Evolutionary conservation across 768 basidiomycete species (phyloP), one percentile per base, ranked within the genome.

Genomic region (Omphalotus guepiniiformis): DNA sequence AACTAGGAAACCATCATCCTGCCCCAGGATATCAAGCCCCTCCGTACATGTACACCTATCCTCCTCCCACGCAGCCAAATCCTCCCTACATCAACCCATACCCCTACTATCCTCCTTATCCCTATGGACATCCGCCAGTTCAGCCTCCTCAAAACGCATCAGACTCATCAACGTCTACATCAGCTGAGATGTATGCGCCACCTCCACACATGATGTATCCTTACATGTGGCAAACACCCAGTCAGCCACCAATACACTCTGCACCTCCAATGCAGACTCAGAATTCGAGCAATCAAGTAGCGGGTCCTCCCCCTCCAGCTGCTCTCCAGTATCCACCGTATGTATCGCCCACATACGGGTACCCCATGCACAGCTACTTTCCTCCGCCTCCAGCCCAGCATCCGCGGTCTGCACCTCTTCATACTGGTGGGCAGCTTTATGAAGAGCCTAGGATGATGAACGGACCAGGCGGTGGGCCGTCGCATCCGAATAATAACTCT

Each of bases 41-140:
- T 32, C 68, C 73, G 49, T 83, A 79, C 61, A 60, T 68, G 32
- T 83, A 80, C 58, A 68, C 74, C 13, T 72, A 75, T 50, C 69
- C 72, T 44, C 71, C 73, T 39, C 73, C 73, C 36, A 64, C 50
- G 40, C 70, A 63, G 61, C 72, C 58, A 56, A 37, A 53, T 60
- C 16, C 54, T 49, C 53, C 71, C 21, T 69, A 69, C 50, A 64
- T 70, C 41, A 61, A 69, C n/a, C 69, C 66, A 19, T 69, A 72
- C 47, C 66, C 66, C 3, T 75, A 73, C 51, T 73, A 69, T 48
- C 61, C 63, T 2, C 60, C 58, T 6, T 64, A 70, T 51, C 58
- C 67, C 3, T 72, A 73, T 50, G 46, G 23, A 21, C 69, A 62
- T 42, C 56, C 65, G 18, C 67, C 63, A 15, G 62, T 65, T 25